Percentiles rank a stretch among this genome's conserved stretches.
Evolutionary conservation across 2,329 filamentous ascomycete genomes (phyloP).

Genomic region (Lecanicillium sp.): DNA sequence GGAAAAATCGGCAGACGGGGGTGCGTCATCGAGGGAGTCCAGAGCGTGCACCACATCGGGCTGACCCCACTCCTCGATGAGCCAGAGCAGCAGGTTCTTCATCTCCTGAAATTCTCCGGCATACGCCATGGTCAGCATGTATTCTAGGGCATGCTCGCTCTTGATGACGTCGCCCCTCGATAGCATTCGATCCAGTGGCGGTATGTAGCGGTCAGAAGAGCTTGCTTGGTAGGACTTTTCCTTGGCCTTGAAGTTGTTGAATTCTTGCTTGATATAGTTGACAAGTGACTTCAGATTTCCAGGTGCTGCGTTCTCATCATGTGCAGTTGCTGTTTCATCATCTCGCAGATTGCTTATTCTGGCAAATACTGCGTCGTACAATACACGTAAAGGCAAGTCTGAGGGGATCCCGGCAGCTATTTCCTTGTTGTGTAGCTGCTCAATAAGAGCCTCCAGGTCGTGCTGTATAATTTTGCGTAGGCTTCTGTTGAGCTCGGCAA

Average conservation of each 20-base stretch:
- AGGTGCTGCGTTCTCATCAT: background rate
- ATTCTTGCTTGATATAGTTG: constrained; percentile 5
- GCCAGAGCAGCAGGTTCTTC: constrained; percentile 52
- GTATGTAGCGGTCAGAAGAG: constrained; percentile 19
- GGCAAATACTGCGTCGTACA: background rate
- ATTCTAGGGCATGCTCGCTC: constrained; percentile 43
- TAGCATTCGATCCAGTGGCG: constrained; percentile 28
- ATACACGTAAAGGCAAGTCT: background rate
- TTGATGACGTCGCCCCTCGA: constrained; percentile 28
- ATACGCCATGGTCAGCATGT: constrained; percentile 57
- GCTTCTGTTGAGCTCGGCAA: constrained; percentile 21
- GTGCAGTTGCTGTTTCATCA: background rate
- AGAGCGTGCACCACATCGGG: constrained; percentile 30
- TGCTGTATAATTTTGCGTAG: constrained; percentile 22
- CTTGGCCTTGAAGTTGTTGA: background rate
- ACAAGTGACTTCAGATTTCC: background rate
- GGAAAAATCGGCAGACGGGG: constrained; percentile 27
- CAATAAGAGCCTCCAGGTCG: background rate
- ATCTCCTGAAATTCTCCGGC: constrained; percentile 56
- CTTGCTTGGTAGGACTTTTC: constrained; percentile 14
- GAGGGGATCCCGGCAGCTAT: background rate
- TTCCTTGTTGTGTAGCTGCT: background rate
- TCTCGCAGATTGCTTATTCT: background rate
- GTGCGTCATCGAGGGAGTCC: constrained; percentile 28
- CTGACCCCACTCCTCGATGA: constrained; percentile 41